These are phyloP conservation scores for Glycine soja DNA, from an alignment of 306 rosid genomes.

Conservation along the genomic window DNA sequence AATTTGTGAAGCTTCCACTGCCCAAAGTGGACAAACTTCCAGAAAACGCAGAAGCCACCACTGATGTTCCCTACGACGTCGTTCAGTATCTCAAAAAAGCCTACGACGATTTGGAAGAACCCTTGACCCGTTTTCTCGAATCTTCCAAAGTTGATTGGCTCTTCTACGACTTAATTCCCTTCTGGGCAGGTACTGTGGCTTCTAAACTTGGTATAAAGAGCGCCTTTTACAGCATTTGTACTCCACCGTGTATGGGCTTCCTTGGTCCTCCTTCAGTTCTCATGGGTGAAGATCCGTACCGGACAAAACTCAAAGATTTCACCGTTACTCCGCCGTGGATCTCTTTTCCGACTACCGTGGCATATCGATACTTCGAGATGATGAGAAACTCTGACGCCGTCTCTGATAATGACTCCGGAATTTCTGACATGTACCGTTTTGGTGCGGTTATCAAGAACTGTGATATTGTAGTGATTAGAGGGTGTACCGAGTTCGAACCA, in stretches of 20 bases:
- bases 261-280: background rate
- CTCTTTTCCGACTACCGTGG: conserved; percentile 43
- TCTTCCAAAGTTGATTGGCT: conserved; percentile 56
- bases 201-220: conserved; percentile 38
- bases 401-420: background rate
- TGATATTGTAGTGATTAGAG: conserved; percentile 23
- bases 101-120: conserved; percentile 48
- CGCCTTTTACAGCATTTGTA: conserved; percentile 44
- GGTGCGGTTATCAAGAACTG: background rate
- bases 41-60: conserved; percentile 57
- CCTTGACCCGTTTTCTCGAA: conserved; percentile 43
- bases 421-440: conserved; percentile 4
- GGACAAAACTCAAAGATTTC: conserved; percentile 42
- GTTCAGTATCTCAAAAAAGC: conserved; percentile 55
- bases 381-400: background rate
- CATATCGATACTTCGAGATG: conserved; percentile 45
- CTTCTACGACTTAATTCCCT: conserved; percentile 48
- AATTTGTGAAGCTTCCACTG: conserved; percentile 51
- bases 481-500: conserved; percentile 40
- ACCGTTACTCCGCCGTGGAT: conserved; percentile 49
- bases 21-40: conserved; percentile 52
- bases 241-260: background rate
- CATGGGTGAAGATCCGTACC: background rate
- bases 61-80: conserved; percentile 47
- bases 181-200: conserved; percentile 47